phyloP scores from a whole-genome alignment of 495 filamentous ascomycete genomes.

The Glarea lozoyensis region DNA sequence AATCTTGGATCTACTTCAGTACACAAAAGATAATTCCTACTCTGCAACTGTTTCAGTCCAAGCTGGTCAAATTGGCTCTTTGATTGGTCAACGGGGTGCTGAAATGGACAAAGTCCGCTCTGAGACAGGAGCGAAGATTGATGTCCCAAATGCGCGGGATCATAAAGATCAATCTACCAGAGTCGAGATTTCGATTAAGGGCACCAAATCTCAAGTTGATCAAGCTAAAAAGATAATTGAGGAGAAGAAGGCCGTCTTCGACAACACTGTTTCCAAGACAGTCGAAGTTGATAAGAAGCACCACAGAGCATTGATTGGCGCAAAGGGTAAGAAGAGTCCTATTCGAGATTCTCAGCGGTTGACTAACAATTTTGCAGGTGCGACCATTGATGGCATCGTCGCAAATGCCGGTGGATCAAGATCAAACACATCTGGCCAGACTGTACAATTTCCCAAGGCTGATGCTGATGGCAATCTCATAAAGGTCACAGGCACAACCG shows the following conservation, averaged over 20 bases:
- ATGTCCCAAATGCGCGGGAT: conserved; percentile 61
- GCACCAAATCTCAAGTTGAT: conserved; percentile 80
- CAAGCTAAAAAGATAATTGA: conserved; percentile 82
- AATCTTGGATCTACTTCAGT: conserved; percentile 76
- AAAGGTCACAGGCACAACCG: conserved; percentile 71
- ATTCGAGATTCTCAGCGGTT: not conserved
- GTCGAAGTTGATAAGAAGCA: conserved; percentile 86
- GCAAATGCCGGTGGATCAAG: conserved; percentile 83
- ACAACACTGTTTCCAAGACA: conserved; percentile 73
- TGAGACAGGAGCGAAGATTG: conserved; percentile 74
- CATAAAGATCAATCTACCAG: conserved; percentile 43
- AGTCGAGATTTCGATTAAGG: conserved; percentile 81
- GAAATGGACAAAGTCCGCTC: conserved; percentile 86
- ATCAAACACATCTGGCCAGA: conserved; percentile 65
- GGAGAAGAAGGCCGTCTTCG: conserved; percentile 74
- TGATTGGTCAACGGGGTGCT: conserved; percentile 83
- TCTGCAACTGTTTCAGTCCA: conserved; percentile 73
- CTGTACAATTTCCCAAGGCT: conserved; percentile 81
- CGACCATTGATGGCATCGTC: conserved; percentile 80
- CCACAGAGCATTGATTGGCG: conserved; percentile 83
- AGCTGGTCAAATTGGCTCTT: conserved; percentile 73
- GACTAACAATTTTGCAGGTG: conserved; percentile 46
- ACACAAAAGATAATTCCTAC: conserved; percentile 74
- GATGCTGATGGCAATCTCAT: conserved; percentile 77
- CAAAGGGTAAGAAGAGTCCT: conserved; percentile 59